Evolutionary conservation across 768 basidiomycete genomes (phyloP).

Genomic region (Termitomyces eurrhizus): DNA sequence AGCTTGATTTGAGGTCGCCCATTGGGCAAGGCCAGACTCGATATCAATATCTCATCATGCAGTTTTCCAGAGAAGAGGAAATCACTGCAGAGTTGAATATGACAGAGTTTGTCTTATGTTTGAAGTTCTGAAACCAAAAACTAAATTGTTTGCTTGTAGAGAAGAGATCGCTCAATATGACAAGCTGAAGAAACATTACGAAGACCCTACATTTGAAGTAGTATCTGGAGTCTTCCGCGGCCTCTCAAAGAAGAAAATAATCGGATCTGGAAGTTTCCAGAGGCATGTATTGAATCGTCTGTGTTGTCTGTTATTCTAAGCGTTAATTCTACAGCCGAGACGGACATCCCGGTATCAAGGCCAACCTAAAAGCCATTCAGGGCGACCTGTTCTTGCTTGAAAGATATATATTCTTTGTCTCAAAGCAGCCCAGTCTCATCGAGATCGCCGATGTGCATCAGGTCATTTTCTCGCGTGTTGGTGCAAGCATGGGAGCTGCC

Average conservation of each 20-base stretch:
- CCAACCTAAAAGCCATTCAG: slow-evolving; percentile 93
- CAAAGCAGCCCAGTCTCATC: slow-evolving; percentile 89
- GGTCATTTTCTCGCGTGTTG: slow-evolving; percentile 91
- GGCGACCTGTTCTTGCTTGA: slow-evolving; percentile 98
- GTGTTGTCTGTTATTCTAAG: background rate
- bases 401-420: slow-evolving; percentile 97
- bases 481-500: slow-evolving; percentile 74
- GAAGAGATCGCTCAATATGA: slow-evolving; percentile 79
- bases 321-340: slow-evolving; percentile 53
- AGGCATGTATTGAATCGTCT: slow-evolving; percentile 40
- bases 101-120: slow-evolving; percentile 61
- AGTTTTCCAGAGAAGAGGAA: slow-evolving; percentile 95
- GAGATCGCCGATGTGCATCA: slow-evolving; percentile 88
- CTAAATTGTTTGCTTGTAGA: slow-evolving; percentile 30
- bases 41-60: slow-evolving; percentile 98
- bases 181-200: slow-evolving; percentile 88
- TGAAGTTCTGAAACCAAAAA: background rate
- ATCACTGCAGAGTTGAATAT: slow-evolving; percentile 94
- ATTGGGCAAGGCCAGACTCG: slow-evolving; percentile 97
- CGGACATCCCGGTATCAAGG: slow-evolving; percentile 94
- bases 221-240: slow-evolving; percentile 93
- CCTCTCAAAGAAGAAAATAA: slow-evolving; percentile 87
- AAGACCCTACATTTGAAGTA: slow-evolving; percentile 93
- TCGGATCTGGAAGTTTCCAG: slow-evolving; percentile 81
- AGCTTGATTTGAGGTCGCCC: slow-evolving; percentile 90